Base-by-base conservation (phyloP, 2,329 filamentous ascomycete species). In the Aspergillus fijiensis region DNA sequence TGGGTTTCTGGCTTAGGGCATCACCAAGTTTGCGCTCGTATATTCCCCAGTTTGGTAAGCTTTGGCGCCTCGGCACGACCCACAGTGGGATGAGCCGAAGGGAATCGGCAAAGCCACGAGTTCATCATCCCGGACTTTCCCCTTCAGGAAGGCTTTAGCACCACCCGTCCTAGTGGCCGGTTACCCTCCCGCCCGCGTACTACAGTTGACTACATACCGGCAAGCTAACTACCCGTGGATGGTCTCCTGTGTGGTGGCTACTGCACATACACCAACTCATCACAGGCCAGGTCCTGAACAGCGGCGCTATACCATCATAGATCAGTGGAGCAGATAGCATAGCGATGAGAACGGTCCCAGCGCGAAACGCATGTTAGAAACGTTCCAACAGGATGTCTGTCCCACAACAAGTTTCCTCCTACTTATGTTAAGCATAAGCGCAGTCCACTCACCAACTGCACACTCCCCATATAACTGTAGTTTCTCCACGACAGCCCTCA, bases 371-470 rank as follows among this genome's bases (percentile, higher is more conserved):
- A 45, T 7, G 39, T n/a, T 4, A 16, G 39, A 45, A 19, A 0
- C 2, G 50, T 52, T 52, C 9, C 7, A 60, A 9, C 58, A 21
- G 23, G n/a, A 48, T n/a, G 31, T 27, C 23, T 7, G 11, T 48
- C 39, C 25, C 11, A 31, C 39, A 19, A 16, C 23, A 48, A 16
- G 35, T 16, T 55, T 48, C 39, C 62, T 58, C 64, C 62, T 67
- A 64, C 58, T 66, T 63, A 33, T 58, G 64, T 61, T 57, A 49
- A 63, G n/a, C 33, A 53, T 66, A 64, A 61, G 63, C 60, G 65
- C 63, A 54, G 27, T 29, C 35, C 39, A 35, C 11, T 35, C 10
- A 33, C 31, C 25, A 21, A 16, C 51, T 25, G 23, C n/a, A n/a
- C 21, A 14, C 27, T 11, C 9, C 5, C 4, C 23, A 21, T 33